Base-by-base conservation (phyloP, 2,329 filamentous ascomycete species). In the Aspergillus pseudonomiae region DNA sequence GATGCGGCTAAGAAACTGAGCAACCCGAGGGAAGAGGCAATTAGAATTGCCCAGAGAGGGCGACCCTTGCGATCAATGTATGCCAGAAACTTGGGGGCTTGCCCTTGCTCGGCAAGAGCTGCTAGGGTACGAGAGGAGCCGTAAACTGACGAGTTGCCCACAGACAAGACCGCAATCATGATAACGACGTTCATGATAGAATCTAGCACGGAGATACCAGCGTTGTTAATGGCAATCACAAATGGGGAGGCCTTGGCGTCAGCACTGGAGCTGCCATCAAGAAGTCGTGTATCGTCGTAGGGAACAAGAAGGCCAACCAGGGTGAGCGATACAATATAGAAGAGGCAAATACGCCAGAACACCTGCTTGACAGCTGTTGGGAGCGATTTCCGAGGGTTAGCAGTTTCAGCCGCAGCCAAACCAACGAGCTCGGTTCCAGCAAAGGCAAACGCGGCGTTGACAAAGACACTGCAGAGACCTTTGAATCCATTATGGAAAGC, bases 131-230 rank as follows among this genome's bases (percentile, higher is more conserved):
- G 89, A 1, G 92, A 96, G 28, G 92, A 94, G 41, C 93, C 94
- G 72, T 96, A 98, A 64, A 97, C 90, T 65, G 93, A 89, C 7
- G 92, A 94, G 78, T 97, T 97, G 63, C 93, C 93, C 64, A 97
- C 94, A 0, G 92, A 96, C 26, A 97, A 82, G 26, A 97, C 93
- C 24, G 94, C 91, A 66, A 96, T 88, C 74, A 97, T 88, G 75
- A 97, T 97, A 65, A 97, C 93, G n/a, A 88, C 89, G 78, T 98
- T 97, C 91, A 97, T 96, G 60, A 97, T 86, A 0, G 91, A 94
- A 2, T 93, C 92, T 3, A 97, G 85, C 2, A 90, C 89, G 48
- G 86, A 80, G 71, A 97, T 96, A 10, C 92, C 90, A 1, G 93
- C 93, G 66, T 93, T 90, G 68, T 91, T 83, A 70, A 97, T 96